These are phyloP conservation scores for Ambrosia hybrid DNA, from an alignment of 140 eudicot genomes.

Conservation along the genomic window DNA sequence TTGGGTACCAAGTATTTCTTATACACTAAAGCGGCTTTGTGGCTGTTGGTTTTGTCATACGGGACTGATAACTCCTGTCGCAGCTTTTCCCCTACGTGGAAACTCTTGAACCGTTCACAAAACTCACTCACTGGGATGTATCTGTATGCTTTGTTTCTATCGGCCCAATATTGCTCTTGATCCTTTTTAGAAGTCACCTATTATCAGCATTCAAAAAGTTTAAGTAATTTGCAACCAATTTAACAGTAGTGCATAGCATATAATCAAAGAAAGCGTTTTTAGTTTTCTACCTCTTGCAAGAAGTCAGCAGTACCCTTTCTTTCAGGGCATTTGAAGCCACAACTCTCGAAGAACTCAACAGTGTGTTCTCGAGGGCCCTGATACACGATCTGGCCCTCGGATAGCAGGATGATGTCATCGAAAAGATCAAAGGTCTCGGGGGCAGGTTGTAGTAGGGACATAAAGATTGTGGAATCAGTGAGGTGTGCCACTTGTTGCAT, in stretches of 20 bases:
- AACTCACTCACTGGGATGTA: slow-evolving; percentile 41
- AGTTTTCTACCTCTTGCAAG: slow-evolving; percentile 47
- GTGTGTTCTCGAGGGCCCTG: slow-evolving; percentile 47
- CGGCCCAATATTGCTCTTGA: slow-evolving; percentile 63
- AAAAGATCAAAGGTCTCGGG: slow-evolving; percentile 53
- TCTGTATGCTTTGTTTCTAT: slow-evolving; percentile 33
- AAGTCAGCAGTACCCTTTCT: slow-evolving; percentile 55
- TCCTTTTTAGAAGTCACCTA: slow-evolving; percentile 18
- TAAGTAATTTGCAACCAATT: too few species aligned
- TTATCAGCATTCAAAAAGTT: too few species aligned
- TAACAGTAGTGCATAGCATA: too few species aligned
- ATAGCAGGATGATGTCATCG: slow-evolving; percentile 50
- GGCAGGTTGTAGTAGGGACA: slow-evolving; percentile 57
- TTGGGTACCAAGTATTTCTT: slow-evolving; percentile 33
- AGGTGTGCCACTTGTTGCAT: slow-evolving; percentile 46
- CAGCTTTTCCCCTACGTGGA: slow-evolving; percentile 40
- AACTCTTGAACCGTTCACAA: slow-evolving; percentile 27
- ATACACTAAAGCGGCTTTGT: slow-evolving; percentile 36
- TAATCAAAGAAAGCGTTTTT: too few species aligned
- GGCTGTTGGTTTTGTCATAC: slow-evolving; percentile 37
- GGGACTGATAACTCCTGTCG: slow-evolving; percentile 34
- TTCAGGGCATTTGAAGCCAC: slow-evolving; percentile 51
- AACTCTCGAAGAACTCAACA: slow-evolving; percentile 42
- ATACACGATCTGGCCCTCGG: slow-evolving; percentile 50
- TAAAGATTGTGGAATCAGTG: slow-evolving; percentile 39